A percentile compares a stretch with the other conserved stretches of the same genome.
Conservation (phyloP, 768 basidiomycete species). For the Lactifluus rugatus region DNA sequence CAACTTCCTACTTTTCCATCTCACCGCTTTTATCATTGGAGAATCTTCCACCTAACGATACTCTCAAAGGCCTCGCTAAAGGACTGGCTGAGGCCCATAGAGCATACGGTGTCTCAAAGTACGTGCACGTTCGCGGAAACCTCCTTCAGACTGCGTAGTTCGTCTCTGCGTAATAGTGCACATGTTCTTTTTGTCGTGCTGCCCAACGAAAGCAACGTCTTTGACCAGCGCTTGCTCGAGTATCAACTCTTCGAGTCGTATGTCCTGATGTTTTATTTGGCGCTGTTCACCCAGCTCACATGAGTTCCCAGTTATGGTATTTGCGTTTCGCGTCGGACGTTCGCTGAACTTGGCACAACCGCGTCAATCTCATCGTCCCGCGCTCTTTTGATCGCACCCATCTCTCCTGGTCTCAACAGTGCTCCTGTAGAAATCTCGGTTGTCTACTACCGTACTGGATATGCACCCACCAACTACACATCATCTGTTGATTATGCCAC, state of each 20-base stretch:
- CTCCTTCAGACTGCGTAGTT: background rate
- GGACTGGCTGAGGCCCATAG: constrained; percentile 76
- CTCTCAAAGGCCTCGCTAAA: constrained; percentile 54
- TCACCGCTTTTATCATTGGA: constrained; percentile 42
- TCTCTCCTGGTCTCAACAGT: constrained; percentile 27
- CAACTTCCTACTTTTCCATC: constrained; percentile 57
- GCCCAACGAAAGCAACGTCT: constrained; percentile 82
- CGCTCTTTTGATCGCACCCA: constrained; percentile 31
- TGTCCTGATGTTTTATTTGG: constrained; percentile 18
- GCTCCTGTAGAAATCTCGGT: constrained; percentile 61
- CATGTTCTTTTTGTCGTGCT: constrained; percentile 84
- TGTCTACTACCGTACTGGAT: constrained; percentile 87
- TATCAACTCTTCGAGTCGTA: constrained; percentile 77
- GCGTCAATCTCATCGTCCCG: constrained; percentile 36
- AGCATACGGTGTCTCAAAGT: constrained; percentile 55
- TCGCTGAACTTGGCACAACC: constrained; percentile 53
- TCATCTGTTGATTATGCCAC: constrained; percentile 50
- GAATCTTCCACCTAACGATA: constrained; percentile 67
- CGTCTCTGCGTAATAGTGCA: constrained; percentile 29
- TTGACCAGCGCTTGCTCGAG: constrained; percentile 86
- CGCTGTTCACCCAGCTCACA: background rate
- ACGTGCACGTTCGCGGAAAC: constrained; percentile 17
- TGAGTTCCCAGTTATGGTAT: constrained; percentile 52
- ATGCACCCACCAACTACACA: constrained; percentile 62
- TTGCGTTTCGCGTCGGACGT: constrained; percentile 63